These are phyloP conservation scores for Monosporozyma solicola DNA, from an alignment of 805 yeast genomes.

Conservation along the genomic window DNA sequence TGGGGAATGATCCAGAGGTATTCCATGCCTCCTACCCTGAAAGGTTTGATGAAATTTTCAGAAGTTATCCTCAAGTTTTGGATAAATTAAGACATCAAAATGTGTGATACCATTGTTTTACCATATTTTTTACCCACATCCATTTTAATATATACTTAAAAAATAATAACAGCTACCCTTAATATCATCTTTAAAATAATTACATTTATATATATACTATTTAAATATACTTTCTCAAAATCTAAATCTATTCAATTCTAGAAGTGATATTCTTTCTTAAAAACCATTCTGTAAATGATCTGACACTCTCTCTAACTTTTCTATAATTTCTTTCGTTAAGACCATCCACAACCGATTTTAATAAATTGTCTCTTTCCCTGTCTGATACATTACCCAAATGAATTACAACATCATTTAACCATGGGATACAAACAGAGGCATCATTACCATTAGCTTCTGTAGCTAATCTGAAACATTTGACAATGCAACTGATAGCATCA, in stretches of 20 bases:
- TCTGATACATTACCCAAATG: slow-evolving; percentile 52
- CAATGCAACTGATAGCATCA: slow-evolving; percentile 67
- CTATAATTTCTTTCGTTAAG: slow-evolving; percentile 61
- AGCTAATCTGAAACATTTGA: slow-evolving; percentile 51
- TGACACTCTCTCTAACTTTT: slow-evolving; percentile 59
- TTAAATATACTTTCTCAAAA: not conserved
- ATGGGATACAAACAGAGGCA: slow-evolving; percentile 32
- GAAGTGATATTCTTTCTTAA: slow-evolving; percentile 60
- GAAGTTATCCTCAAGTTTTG: slow-evolving; percentile 60
- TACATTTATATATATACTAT: not conserved
- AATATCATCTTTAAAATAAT: not conserved
- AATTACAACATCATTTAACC: slow-evolving; percentile 46
- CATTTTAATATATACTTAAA: not conserved
- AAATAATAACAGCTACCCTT: not conserved
- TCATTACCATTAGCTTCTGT: slow-evolving; percentile 37
- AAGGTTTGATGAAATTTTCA: slow-evolving; percentile 52
- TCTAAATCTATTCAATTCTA: slow-evolving; percentile 22
- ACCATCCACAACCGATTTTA: slow-evolving; percentile 49
- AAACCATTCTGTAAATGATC: slow-evolving; percentile 79
- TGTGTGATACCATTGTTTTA: slow-evolving; percentile 10
- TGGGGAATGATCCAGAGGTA: slow-evolving; percentile 78
- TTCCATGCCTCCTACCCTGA: slow-evolving; percentile 66
- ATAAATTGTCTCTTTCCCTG: slow-evolving; percentile 58
- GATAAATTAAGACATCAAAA: slow-evolving; percentile 37
- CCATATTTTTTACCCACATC: not conserved